Percentiles rank a stretch among this genome's conserved stretches.
Conservation (phyloP, 805 yeast species). For the Saccharomycopsis fodiens region DNA sequence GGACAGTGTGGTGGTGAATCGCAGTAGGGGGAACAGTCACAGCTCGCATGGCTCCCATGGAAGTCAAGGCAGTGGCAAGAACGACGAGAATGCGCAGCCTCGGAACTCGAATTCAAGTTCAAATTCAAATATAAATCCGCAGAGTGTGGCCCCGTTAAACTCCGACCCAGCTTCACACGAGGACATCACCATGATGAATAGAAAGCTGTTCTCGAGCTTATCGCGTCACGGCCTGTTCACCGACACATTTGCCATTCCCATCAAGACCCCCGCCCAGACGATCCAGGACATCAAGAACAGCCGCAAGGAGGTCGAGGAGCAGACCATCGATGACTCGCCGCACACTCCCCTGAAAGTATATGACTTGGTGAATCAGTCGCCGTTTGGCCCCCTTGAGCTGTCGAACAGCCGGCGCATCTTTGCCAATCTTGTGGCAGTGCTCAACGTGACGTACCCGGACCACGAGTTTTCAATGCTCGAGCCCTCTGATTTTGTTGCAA, state of each 20-base stretch:
- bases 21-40: too few species aligned
- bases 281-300: neutral
- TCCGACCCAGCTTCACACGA: too few species aligned
- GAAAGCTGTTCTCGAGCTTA: too few species aligned
- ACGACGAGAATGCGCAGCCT: too few species aligned
- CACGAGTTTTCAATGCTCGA: slow-evolving; percentile 86
- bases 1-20: too few species aligned
- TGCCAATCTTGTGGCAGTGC: slow-evolving; percentile 82
- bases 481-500: slow-evolving; percentile 67
- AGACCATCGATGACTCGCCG: slow-evolving; percentile 2
- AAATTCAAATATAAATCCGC: too few species aligned
- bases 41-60: too few species aligned
- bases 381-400: slow-evolving; percentile 88
- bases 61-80: too few species aligned
- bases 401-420: slow-evolving; percentile 83
- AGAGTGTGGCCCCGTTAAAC: too few species aligned
- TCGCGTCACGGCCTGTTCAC: too few species aligned
- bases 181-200: too few species aligned
- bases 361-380: slow-evolving; percentile 34
- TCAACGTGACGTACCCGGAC: slow-evolving; percentile 91
- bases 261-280: neutral
- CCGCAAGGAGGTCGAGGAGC: neutral
- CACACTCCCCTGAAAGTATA: slow-evolving; percentile 14
- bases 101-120: too few species aligned
- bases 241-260: neutral